Evolutionary conservation across 106 monocot species (phyloP).

Genomic region (Cymbidium sinense): DNA sequence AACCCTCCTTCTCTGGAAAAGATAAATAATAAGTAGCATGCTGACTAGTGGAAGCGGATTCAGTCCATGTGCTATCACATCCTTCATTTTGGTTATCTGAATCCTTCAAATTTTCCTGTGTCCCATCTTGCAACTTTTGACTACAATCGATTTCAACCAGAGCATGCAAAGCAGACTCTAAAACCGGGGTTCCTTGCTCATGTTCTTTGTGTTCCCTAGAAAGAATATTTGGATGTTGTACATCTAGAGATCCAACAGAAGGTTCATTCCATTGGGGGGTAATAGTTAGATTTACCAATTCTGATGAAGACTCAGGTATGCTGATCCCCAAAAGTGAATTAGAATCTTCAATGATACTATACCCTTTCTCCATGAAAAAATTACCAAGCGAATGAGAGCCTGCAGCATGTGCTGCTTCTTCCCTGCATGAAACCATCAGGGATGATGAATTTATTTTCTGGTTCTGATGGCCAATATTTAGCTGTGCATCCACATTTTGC

Average conservation of each 20-base stretch:
- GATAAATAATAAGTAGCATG: slow-evolving; percentile 22
- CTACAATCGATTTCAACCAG: no score
- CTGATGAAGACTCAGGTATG: neutral
- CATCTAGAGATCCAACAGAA: neutral
- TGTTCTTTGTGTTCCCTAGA: neutral
- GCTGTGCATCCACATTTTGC: neutral
- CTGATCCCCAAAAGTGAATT: slow-evolving; percentile 2
- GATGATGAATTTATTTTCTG: neutral
- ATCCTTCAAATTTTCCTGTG: neutral
- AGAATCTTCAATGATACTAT: slow-evolving; percentile 1
- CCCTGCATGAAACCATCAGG: neutral
- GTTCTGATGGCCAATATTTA: neutral
- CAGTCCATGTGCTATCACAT: no score
- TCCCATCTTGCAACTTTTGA: neutral
- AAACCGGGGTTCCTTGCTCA: neutral
- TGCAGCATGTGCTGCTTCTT: neutral
- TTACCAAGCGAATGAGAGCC: neutral
- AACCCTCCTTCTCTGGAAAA: slow-evolving; percentile 12
- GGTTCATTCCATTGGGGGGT: no score
- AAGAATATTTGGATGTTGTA: neutral
- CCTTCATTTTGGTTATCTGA: neutral
- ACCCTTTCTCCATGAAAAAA: neutral
- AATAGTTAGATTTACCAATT: no score
- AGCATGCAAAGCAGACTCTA: no score
- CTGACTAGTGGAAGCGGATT: slow-evolving; percentile 5